Percentiles rank a stretch among this genome's conserved stretches.
These are phyloP conservation scores for Candida koratica DNA, from an alignment of 805 yeast genomes.

Conservation along the genomic window DNA sequence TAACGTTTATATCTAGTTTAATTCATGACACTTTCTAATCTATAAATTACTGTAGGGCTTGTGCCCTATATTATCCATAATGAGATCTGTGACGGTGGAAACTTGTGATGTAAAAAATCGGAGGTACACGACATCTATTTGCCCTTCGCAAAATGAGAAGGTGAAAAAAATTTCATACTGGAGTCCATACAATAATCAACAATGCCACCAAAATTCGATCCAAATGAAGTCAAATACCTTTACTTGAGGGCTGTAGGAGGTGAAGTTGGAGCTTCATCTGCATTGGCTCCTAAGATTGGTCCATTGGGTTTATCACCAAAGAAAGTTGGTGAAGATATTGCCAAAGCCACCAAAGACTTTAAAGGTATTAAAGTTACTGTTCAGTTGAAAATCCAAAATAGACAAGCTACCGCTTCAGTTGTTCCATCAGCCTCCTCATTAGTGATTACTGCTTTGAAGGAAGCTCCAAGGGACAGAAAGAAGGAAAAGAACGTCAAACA, in stretches of 20 bases:
- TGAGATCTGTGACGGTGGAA: too few species aligned
- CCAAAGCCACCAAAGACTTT: slow-evolving; percentile 98
- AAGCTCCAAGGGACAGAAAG: slow-evolving; percentile 99
- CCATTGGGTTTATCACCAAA: slow-evolving; percentile 99
- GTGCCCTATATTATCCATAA: too few species aligned
- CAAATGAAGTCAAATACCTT: slow-evolving; percentile 95
- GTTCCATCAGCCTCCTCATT: slow-evolving; percentile 99
- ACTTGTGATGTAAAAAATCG: too few species aligned
- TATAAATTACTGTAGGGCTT: too few species aligned
- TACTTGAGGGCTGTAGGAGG: slow-evolving; percentile 99
- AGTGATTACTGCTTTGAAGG: slow-evolving; percentile 98
- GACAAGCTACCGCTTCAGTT: slow-evolving; percentile 98
- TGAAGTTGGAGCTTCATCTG: slow-evolving; percentile 99
- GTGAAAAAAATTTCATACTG: slow-evolving; percentile 16
- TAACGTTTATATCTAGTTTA: too few species aligned
- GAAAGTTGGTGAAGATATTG: slow-evolving; percentile 99
- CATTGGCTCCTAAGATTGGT: slow-evolving; percentile 99
- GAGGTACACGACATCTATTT: not conserved
- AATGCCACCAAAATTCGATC: slow-evolving; percentile 99
- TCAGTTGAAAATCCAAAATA: slow-evolving; percentile 97
- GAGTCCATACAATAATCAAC: slow-evolving; percentile 18
- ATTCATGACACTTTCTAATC: too few species aligned
- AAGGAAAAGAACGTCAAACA: slow-evolving; percentile 99
- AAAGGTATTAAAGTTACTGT: slow-evolving; percentile 99
- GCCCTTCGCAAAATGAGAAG: slow-evolving; percentile 1